These are phyloP conservation scores for Epithemia pelagica DNA, from an alignment of 108 stramenopile species.

Conservation along the genomic window DNA sequence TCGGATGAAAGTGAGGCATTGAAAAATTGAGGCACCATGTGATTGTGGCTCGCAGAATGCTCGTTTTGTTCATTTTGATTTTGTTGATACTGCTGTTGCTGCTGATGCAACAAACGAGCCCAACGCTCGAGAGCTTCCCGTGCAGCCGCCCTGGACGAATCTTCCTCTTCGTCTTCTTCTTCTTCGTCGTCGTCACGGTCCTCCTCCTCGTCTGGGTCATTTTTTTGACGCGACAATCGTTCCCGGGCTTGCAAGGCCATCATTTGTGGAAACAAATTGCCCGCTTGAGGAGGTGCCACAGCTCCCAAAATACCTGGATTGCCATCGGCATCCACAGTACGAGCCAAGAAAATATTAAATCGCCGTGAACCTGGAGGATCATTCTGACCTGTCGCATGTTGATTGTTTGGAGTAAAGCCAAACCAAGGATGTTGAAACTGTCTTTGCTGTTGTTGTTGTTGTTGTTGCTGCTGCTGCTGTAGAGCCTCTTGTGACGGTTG, in stretches of 20 bases:
- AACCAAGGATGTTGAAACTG: slow-evolving; percentile 22
- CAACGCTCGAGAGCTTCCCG: slow-evolving; percentile 25
- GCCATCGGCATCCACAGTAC: slow-evolving; percentile 57
- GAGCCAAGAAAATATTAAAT: slow-evolving; percentile 88
- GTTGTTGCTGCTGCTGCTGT: not conserved
- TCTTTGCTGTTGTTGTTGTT: not conserved
- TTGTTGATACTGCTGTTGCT: slow-evolving; percentile 12
- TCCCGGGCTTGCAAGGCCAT: slow-evolving; percentile 72
- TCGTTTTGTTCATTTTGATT: slow-evolving; percentile 4
- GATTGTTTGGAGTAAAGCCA: slow-evolving; percentile 64
- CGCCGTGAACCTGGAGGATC: slow-evolving; percentile 83
- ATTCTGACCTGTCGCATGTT: slow-evolving; percentile 78
- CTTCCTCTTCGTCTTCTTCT: slow-evolving; percentile 21
- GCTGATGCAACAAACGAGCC: slow-evolving; percentile 28
- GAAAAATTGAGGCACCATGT: slow-evolving; percentile 45
- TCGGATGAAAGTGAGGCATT: slow-evolving; percentile 62
- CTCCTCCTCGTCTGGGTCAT: not conserved
- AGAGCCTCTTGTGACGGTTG: not conserved
- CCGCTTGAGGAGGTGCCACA: slow-evolving; percentile 82
- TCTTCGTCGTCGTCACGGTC: too few species aligned
- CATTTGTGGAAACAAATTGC: slow-evolving; percentile 84
- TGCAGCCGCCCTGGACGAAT: slow-evolving; percentile 27
- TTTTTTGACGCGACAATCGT: slow-evolving; percentile 47
- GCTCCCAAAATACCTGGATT: slow-evolving; percentile 79
- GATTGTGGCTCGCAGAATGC: not conserved